Evolutionary conservation across 1,139 yeast genomes (phyloP).

Genomic region (Candida freyschussii): DNA sequence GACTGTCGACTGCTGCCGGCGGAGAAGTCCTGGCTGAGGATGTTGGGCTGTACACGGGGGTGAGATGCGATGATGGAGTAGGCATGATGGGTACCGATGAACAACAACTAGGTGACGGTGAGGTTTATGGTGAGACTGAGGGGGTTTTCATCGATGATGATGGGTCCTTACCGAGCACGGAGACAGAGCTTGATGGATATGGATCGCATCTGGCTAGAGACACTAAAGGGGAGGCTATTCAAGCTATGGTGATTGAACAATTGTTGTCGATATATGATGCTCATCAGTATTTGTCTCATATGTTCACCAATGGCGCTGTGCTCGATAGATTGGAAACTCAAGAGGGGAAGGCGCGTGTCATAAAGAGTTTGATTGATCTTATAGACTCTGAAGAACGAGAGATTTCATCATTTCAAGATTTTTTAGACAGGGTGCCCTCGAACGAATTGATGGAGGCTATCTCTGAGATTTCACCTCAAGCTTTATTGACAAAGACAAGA

Average conservation of each 20-base stretch:
- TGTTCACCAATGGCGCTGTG: constrained; percentile 1
- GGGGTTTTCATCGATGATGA: constrained; percentile 1
- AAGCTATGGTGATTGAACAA: constrained; percentile 1
- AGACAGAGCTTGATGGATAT: constrained; percentile 6
- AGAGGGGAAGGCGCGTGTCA: no score
- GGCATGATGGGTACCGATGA: background rate
- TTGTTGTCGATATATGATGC: constrained; percentile 1
- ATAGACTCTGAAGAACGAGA: constrained; percentile 3
- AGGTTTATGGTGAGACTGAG: constrained; percentile 1
- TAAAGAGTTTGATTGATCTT: background rate
- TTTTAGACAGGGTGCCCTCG: no score
- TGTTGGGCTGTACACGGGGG: no score
- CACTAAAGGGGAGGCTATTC: constrained; percentile 1
- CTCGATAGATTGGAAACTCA: no score
- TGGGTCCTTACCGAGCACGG: constrained; percentile 9
- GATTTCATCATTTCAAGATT: constrained; percentile 8
- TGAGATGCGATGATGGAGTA: background rate
- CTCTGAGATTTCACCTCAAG: constrained; percentile 4
- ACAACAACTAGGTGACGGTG: background rate
- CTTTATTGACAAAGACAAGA: background rate
- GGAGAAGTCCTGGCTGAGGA: constrained; percentile 1
- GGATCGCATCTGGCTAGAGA: constrained; percentile 5
- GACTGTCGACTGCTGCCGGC: constrained; percentile 9
- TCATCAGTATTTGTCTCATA: background rate
- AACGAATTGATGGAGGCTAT: constrained; percentile 4